These are phyloP conservation scores for Talaromyces borbonicus DNA, from an alignment of 495 filamentous ascomycete species.

Conservation along the genomic window DNA sequence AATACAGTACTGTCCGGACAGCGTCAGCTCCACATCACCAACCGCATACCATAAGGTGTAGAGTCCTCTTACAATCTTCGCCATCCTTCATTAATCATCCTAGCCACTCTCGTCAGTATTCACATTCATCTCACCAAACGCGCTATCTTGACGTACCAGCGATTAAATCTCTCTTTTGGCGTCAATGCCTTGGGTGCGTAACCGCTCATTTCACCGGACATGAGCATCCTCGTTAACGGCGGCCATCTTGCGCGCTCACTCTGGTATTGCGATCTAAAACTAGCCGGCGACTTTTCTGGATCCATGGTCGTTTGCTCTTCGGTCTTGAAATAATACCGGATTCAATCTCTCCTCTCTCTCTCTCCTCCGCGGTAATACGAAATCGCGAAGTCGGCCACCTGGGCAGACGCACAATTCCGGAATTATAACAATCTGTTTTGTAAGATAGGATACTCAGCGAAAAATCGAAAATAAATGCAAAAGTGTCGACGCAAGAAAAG, in stretches of 20 bases:
- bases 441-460: too few species aligned
- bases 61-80: slow-evolving; percentile 53
- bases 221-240: slow-evolving; percentile 56
- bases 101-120: slow-evolving; percentile 37
- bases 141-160: slow-evolving; percentile 25
- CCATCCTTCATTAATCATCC: slow-evolving; percentile 76
- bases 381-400: too few species aligned
- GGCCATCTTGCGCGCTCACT: slow-evolving; percentile 60
- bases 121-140: slow-evolving; percentile 6
- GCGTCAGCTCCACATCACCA: slow-evolving; percentile 5
- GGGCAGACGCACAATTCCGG: too few species aligned
- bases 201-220: slow-evolving; percentile 60
- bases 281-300: background rate
- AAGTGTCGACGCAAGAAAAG: too few species aligned
- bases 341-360: background rate
- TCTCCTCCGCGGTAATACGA: too few species aligned
- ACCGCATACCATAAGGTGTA: slow-evolving; percentile 3
- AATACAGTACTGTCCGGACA: slow-evolving; percentile 55
- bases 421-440: too few species aligned
- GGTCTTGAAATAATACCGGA: background rate
- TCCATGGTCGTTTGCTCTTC: too few species aligned
- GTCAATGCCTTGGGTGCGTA: slow-evolving; percentile 51
- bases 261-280: slow-evolving; percentile 8
- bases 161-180: slow-evolving; percentile 37
- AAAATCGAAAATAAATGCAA: too few species aligned